These are phyloP conservation scores for Alternaria brassicae DNA, from an alignment of 2,329 filamentous ascomycete genomes.

Conservation along the genomic window DNA sequence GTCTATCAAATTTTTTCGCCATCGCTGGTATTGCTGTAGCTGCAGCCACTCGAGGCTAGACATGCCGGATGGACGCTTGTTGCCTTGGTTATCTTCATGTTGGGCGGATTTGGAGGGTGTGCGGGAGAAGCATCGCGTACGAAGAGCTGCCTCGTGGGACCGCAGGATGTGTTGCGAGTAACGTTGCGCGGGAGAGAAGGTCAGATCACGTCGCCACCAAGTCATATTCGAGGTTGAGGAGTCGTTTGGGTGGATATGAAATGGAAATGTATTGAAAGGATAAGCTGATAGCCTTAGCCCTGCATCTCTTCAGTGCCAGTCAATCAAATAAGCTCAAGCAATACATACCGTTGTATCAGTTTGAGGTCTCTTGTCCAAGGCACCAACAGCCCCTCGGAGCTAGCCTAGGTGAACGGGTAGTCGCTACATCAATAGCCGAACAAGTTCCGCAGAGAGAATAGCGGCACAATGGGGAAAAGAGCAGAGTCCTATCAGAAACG, in stretches of 20 bases:
- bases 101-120: slow-evolving; percentile 26
- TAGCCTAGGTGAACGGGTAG: slow-evolving; percentile 1
- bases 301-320: background rate
- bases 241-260: background rate
- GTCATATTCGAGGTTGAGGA: slow-evolving; percentile 21
- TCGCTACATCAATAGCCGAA: slow-evolving; percentile 9
- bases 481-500: background rate
- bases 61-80: slow-evolving; percentile 30
- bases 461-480: background rate
- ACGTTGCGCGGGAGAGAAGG: slow-evolving; percentile 33
- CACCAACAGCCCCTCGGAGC: slow-evolving; percentile 16
- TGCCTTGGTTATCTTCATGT: slow-evolving; percentile 30
- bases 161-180: slow-evolving; percentile 31
- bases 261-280: background rate
- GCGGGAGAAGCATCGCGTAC: slow-evolving; percentile 40
- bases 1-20: slow-evolving; percentile 43
- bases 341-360: slow-evolving; percentile 4
- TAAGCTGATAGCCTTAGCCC: background rate
- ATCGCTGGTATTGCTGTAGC: slow-evolving; percentile 36
- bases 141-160: slow-evolving; percentile 33
- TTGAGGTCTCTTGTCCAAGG: slow-evolving; percentile 7
- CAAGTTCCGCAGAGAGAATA: background rate
- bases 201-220: slow-evolving; percentile 43
- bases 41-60: slow-evolving; percentile 43
- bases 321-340: background rate